These are phyloP conservation scores for Chrysopogon serrulatus DNA, from an alignment of 176 grass and related monocot genomes.

Conservation along the genomic window DNA sequence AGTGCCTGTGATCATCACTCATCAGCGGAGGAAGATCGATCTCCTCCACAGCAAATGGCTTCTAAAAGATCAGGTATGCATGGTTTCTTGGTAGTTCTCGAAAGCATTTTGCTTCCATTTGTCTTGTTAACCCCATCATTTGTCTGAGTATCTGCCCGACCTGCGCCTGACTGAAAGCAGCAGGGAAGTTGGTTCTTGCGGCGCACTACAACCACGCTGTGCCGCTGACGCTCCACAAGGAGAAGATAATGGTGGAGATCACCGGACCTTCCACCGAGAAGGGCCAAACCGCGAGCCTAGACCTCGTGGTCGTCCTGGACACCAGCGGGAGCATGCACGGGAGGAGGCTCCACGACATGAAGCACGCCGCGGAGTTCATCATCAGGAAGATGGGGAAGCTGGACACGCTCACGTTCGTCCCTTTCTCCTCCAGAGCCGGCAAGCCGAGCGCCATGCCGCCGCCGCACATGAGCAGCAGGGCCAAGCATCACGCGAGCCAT, in stretches of 20 bases:
- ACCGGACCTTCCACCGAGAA: not conserved
- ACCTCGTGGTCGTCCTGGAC: not conserved
- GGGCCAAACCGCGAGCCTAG: not conserved
- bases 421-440: not conserved
- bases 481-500: too few relatives aligned
- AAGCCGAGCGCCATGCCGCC: not conserved
- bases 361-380: not conserved
- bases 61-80: too few relatives aligned
- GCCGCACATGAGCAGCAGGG: too few relatives aligned
- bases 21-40: too few relatives aligned
- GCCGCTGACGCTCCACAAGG: not conserved
- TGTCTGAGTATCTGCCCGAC: too few relatives aligned
- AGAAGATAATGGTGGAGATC: not conserved
- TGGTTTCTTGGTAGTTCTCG: too few relatives aligned
- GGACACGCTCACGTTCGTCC: not conserved
- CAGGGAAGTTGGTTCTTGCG: not conserved
- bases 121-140: too few relatives aligned
- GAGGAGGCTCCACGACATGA: not conserved
- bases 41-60: too few relatives aligned
- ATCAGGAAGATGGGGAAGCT: not conserved
- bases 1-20: too few relatives aligned
- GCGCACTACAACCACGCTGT: not conserved
- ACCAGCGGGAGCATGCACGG: not conserved
- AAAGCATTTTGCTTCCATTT: too few relatives aligned
- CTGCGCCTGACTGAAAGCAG: too few relatives aligned